Conservation (phyloP, 2,329 filamentous ascomycete genomes). For the Exophiala bonariae region DNA sequence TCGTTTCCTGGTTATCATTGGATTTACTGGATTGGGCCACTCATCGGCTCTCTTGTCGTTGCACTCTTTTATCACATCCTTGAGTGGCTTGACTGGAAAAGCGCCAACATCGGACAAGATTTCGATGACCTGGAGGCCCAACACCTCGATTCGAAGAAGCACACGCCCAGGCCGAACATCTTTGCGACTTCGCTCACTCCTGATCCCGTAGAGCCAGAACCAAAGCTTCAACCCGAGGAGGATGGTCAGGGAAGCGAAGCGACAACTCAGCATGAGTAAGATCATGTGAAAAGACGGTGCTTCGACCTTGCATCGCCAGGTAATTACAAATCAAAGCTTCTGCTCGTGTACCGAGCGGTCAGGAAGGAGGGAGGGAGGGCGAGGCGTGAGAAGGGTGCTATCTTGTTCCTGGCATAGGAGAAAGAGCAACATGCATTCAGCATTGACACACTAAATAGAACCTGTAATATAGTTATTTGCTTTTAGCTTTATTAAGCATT, state of each 20-base stretch:
- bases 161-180: not conserved
- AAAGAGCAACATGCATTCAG: too few species aligned
- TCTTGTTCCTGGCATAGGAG: too few species aligned
- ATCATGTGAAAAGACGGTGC: not conserved
- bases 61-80: conserved; percentile 50
- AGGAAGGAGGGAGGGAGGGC: too few species aligned
- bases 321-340: too few species aligned
- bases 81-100: conserved; percentile 42
- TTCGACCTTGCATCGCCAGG: too few species aligned
- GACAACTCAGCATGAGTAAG: not conserved
- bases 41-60: conserved; percentile 47
- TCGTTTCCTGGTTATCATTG: conserved; percentile 48
- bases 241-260: not conserved
- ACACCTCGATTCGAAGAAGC: not conserved
- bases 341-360: too few species aligned
- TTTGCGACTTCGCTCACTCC: not conserved
- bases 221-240: not conserved
- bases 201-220: not conserved
- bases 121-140: conserved; percentile 19
- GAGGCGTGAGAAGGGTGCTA: too few species aligned
- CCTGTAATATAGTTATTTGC: too few species aligned
- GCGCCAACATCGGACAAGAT: conserved; percentile 56
- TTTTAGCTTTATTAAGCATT: too few species aligned
- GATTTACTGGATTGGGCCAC: conserved; percentile 52
- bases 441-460: too few species aligned